Evolutionary conservation across 805 yeast species (phyloP).

Genomic region (Starmerella powellii): DNA sequence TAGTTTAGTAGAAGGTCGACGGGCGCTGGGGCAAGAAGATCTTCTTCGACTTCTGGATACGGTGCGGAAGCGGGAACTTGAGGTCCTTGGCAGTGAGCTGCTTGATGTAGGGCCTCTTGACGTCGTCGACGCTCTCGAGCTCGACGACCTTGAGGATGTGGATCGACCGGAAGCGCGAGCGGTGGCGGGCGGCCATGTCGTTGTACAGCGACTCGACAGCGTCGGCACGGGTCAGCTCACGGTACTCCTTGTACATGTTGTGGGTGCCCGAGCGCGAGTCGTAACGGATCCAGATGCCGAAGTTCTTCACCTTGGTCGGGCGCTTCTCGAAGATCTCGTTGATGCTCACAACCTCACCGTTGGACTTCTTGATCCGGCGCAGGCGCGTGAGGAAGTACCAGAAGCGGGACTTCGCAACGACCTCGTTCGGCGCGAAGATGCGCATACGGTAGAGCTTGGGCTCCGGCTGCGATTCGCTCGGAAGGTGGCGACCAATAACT

Average conservation of each 20-base stretch:
- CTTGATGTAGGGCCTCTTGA: conserved; percentile 97
- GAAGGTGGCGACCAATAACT: conserved; percentile 99
- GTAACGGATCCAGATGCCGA: conserved; percentile 99
- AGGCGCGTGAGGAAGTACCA: conserved; percentile 99
- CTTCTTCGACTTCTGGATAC: conserved; percentile 82
- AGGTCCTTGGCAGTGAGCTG: conserved; percentile 91
- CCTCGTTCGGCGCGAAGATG: conserved; percentile 97
- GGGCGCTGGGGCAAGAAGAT: conserved; percentile 89
- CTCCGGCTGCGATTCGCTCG: conserved; percentile 97
- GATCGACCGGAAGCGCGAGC: conserved; percentile 99
- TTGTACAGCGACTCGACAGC: conserved; percentile 98
- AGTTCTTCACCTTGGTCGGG: conserved; percentile 99
- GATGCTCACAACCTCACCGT: conserved; percentile 96
- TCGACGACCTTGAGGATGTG: conserved; percentile 99
- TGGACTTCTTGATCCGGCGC: conserved; percentile 99
- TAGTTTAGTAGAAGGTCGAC: conserved; percentile 83
- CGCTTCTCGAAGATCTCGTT: conserved; percentile 83
- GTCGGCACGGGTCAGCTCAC: conserved; percentile 97
- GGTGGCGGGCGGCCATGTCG: conserved; percentile 99
- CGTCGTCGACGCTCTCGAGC: conserved; percentile 93
- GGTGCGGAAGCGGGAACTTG: conserved; percentile 99
- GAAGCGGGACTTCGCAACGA: conserved; percentile 99
- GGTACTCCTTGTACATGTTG: conserved; percentile 99
- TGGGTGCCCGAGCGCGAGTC: conserved; percentile 99
- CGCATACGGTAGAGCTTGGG: conserved; percentile 99